Base-by-base conservation (phyloP, 306 rosid species). In the Styphnolobium japonicum region DNA sequence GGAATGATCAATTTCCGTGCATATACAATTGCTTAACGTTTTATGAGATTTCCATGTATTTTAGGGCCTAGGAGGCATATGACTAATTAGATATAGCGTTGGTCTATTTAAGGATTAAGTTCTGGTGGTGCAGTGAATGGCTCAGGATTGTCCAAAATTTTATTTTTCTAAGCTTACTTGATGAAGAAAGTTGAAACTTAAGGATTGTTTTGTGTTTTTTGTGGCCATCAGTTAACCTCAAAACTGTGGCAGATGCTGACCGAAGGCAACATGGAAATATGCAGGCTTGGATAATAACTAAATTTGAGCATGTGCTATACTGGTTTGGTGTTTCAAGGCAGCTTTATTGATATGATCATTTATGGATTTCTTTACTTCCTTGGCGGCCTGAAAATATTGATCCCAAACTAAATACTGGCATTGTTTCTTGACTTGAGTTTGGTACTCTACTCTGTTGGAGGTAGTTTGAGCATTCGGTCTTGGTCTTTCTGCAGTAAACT, bases 171-270 rank as follows among this genome's bases (percentile, higher is more conserved):
- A 15, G 73, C 37, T 66, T 65, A 36, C 63, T 51, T 52, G 73
- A 58, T 67, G 67, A 73, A 48, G 69, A 78, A 72, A 78, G 60
- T 60, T 73, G 65, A 52, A 73, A 67, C 56, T 39, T 62, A 52
- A 14, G 60, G 42, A 60, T 60, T 51, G 18, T 57, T 18, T 36
- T 48, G 64, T 58, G 71, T 14, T 76, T 62, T 48, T 27, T 76
- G 16, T 37, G 67, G 40, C 11, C 18, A 21, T 18, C 36, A 6
- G 25, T 7, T 31, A 67, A 52, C 45, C 77, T 67, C 52, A 16
- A 12, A 84, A 62, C 39, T 40, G 48, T 70, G 51, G 72, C 33
- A 6, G 33, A 42, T 49, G 55, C 51, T 52, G 65, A 33, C 65
- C n/a, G 7, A 67, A 73, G 76, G 39, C 7, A 45, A 45, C 18